Evolutionary conservation across 306 rosid genomes (phyloP), one percentile per base, ranked within the genome.

Genomic region (Trifolium repens): DNA sequence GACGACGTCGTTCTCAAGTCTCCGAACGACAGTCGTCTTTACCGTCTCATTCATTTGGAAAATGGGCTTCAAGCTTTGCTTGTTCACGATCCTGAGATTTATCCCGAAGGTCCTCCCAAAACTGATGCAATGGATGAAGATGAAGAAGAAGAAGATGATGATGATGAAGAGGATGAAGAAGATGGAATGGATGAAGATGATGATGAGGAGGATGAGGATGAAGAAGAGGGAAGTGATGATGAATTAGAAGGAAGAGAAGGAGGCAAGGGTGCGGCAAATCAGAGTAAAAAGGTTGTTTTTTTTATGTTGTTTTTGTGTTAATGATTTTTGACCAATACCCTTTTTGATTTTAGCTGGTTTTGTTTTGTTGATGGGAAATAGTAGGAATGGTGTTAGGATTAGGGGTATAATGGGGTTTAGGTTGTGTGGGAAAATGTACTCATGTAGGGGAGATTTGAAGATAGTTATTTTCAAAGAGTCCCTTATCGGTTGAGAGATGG

Each of bases 81-180:
- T 27, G 89, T 94, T 81, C 98, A 94, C 59, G 98, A 94, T 82
- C 96, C 97, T 27, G 97, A 94, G 88, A 90, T 94, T 83, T 94
- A 82, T 78, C 82, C 94, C 1, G 84, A 84, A 5, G 93, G 89
- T 3, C 79, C 87, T 40, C 87, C 88, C 2, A 67, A 80, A 61
- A 58, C 43, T 44, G 79, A 10, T n/a, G 71, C 32, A 13, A 54
- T 67, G n/a, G 71, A 73, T 24, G 80, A 77, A 0, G 89, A 81
- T 4, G 86, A 75, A 4, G 88, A 83, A 0, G 85, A 50, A 0
- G 88, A 17, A 17, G 19, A 78, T 0, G 24, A 22, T 0, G 24
- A 27, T 27, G 80, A 35, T 0, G 84, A 77, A 0, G 84, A 62
- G 0, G 82, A 79, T 0, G 88, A 78, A 0, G 89, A 73, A 0